phyloP scores from a whole-genome alignment of 139 green algal genomes.

The Asterochloris erici region DNA sequence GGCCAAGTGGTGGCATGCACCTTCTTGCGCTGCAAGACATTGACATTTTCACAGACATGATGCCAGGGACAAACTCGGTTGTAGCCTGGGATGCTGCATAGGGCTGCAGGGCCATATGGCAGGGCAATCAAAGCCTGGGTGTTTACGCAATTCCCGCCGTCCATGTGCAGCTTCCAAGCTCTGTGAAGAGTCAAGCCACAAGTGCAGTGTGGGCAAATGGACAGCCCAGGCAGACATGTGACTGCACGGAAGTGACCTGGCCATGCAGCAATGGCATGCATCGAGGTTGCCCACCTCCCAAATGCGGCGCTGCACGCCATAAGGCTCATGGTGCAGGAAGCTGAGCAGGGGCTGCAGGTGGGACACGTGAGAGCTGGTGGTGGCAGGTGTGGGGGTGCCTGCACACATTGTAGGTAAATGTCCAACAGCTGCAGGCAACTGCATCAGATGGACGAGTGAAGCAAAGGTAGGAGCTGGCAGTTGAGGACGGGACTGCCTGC shows the following conservation, averaged over 20 bases:
- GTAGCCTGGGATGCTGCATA: too few species aligned
- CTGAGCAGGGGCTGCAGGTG: conserved; percentile 86
- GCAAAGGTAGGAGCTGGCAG: neutral
- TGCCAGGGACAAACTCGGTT: too few species aligned
- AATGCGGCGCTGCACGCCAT: conserved; percentile 30
- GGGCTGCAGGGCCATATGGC: too few species aligned
- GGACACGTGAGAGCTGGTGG: conserved; percentile 21
- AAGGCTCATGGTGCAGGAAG: conserved; percentile 83
- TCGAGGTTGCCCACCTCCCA: conserved; percentile 40
- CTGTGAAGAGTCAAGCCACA: too few species aligned
- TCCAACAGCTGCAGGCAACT: neutral
- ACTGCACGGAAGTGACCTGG: neutral
- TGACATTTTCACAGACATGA: too few species aligned
- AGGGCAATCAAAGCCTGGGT: too few species aligned
- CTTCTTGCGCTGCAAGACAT: neutral
- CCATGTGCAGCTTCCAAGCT: too few species aligned
- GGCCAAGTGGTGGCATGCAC: neutral
- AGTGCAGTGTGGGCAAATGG: too few species aligned
- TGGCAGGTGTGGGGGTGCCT: conserved; percentile 66
- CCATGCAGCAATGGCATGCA: neutral
- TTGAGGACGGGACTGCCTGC: neutral
- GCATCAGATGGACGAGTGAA: neutral
- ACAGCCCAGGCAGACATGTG: neutral
- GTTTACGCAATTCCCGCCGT: too few species aligned
- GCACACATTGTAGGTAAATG: neutral